These are phyloP conservation scores for Cladosporium velox DNA, from an alignment of 2,329 filamentous ascomycete species.

Conservation along the genomic window DNA sequence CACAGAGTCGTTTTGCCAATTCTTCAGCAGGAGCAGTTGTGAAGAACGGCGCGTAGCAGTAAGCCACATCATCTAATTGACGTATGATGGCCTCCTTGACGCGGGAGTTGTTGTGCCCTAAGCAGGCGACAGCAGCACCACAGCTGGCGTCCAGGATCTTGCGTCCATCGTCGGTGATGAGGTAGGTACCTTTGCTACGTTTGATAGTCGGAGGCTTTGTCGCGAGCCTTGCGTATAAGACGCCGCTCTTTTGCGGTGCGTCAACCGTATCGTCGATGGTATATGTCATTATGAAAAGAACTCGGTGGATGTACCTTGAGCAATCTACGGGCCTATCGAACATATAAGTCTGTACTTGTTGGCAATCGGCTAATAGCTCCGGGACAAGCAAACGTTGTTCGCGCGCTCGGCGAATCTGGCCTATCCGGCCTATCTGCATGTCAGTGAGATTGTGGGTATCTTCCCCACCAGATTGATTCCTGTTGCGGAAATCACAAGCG, in stretches of 20 bases:
- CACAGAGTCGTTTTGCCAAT: constrained; percentile 50
- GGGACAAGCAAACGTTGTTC: neutral
- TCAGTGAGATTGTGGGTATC: neutral
- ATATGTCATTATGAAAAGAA: neutral
- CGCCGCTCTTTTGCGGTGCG: neutral
- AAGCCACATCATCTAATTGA: constrained; percentile 61
- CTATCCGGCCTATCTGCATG: neutral
- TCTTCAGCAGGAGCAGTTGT: constrained; percentile 54
- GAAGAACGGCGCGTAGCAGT: constrained; percentile 61
- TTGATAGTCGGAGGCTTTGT: neutral
- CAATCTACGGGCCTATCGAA: neutral
- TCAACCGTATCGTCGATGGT: neutral
- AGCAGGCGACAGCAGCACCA: constrained; percentile 69
- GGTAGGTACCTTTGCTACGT: neutral
- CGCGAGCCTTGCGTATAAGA: neutral
- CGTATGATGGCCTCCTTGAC: constrained; percentile 60
- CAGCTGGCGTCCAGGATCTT: constrained; percentile 69
- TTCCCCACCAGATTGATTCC: neutral
- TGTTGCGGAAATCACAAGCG: neutral
- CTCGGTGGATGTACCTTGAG: neutral
- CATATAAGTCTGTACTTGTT: neutral
- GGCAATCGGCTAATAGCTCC: neutral
- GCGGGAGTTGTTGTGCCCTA: constrained; percentile 56
- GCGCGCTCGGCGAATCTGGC: neutral
- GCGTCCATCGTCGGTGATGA: constrained; percentile 42